A percentile compares a stretch with the other conserved stretches of the same genome.
phyloP scores from a whole-genome alignment of 176 grass and related monocot species.

The Triticum timopheevii region DNA sequence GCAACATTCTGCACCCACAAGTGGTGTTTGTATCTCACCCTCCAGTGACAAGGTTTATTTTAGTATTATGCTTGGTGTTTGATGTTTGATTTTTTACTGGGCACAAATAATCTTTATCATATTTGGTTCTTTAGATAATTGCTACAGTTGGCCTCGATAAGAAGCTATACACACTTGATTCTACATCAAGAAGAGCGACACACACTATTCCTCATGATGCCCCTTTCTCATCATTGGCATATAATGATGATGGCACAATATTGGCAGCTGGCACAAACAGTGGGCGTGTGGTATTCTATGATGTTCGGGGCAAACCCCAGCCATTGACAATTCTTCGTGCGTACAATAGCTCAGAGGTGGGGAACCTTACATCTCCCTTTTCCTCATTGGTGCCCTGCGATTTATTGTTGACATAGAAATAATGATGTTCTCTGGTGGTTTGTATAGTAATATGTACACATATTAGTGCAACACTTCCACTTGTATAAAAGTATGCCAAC shows the following conservation, averaged over 20 bases:
- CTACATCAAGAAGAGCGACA: conserved; percentile 68
- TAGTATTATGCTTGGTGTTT: conserved; percentile 19
- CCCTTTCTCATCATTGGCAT: conserved; percentile 92
- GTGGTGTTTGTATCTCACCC: conserved; percentile 90
- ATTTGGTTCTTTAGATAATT: conserved; percentile 68
- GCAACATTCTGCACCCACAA: conserved; percentile 96
- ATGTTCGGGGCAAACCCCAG: conserved; percentile 90
- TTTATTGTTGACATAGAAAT: not conserved
- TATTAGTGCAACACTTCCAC: not conserved
- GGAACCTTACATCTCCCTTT: conserved; percentile 12
- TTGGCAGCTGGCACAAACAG: conserved; percentile 90
- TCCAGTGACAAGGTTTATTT: conserved; percentile 88
- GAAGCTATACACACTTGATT: conserved; percentile 80
- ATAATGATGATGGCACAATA: conserved; percentile 87
- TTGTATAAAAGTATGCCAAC: not conserved
- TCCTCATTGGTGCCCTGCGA: conserved; percentile 12
- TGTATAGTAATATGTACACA: not conserved
- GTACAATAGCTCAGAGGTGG: conserved; percentile 92
- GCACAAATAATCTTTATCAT: not conserved
- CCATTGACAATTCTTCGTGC: conserved; percentile 87
- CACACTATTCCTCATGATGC: conserved; percentile 80
- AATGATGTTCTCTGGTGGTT: not conserved
- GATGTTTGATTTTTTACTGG: conserved; percentile 24
- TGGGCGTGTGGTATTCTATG: conserved; percentile 95
- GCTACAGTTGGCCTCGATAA: conserved; percentile 92